phyloP scores from a whole-genome alignment of 495 filamentous ascomycete genomes.

The Neurospora sp. region DNA sequence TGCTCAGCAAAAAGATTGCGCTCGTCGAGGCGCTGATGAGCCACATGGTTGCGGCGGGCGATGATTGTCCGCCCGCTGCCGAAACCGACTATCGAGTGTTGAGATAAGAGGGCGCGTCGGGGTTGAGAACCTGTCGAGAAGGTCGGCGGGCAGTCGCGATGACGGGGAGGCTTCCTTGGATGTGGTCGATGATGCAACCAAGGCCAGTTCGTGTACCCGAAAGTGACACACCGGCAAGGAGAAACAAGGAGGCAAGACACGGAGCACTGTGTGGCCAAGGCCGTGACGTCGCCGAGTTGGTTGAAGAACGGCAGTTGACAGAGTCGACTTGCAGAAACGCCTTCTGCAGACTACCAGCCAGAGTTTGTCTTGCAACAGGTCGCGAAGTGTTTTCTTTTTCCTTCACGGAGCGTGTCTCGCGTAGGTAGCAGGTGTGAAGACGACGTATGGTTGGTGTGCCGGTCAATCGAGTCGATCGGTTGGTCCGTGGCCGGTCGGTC shows the following conservation, averaged over 20 bases:
- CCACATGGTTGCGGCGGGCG: conserved; percentile 44
- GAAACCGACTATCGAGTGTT: neutral
- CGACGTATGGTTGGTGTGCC: neutral
- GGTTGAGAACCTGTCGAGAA: neutral
- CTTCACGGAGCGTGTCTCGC: neutral
- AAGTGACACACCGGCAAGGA: neutral
- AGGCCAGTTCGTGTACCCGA: neutral
- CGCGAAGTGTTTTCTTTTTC: neutral
- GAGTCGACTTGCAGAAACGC: neutral
- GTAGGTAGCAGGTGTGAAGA: neutral
- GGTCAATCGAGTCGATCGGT: neutral
- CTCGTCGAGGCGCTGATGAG: conserved; percentile 62
- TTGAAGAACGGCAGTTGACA: neutral
- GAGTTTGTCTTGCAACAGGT: neutral
- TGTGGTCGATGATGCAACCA: neutral
- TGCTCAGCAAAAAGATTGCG: conserved; percentile 72
- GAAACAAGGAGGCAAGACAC: neutral
- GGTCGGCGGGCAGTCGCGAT: neutral
- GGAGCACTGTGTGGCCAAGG: neutral
- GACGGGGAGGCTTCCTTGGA: neutral
- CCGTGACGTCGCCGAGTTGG: neutral
- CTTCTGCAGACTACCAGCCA: neutral
- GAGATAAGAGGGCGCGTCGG: neutral
- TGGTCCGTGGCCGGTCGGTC: neutral
- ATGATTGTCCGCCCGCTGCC: neutral